Conservation (phyloP, 257 asterid species). For the Jacaranda copaia region DNA sequence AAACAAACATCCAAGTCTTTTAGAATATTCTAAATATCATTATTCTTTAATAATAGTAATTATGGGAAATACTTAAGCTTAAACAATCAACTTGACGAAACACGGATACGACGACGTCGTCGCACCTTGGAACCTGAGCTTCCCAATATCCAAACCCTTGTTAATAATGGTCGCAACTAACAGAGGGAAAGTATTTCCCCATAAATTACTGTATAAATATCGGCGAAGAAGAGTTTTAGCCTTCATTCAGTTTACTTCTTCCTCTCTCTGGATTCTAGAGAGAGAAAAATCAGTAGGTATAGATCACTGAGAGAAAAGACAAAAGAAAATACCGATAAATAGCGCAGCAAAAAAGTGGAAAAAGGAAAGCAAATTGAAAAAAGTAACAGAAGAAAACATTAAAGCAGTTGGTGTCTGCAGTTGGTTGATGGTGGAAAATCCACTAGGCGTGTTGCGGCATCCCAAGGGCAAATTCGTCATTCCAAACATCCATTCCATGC, state of each 20-base stretch:
- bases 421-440: slow-evolving; percentile 72
- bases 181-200: not conserved
- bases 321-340: slow-evolving; percentile 41
- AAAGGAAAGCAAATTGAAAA: slow-evolving; percentile 17
- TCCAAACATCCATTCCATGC: slow-evolving; percentile 48
- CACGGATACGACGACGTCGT: slow-evolving; percentile 17
- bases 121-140: not conserved
- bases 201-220: slow-evolving; percentile 23
- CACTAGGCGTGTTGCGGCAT: slow-evolving; percentile 47
- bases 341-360: slow-evolving; percentile 34
- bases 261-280: slow-evolving; percentile 42
- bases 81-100: not conserved
- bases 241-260: slow-evolving; percentile 32
- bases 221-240: not conserved
- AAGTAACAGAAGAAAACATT: slow-evolving; percentile 25
- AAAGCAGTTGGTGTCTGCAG: slow-evolving; percentile 49
- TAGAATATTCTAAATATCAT: not conserved
- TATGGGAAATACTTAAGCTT: not conserved
- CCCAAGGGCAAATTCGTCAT: slow-evolving; percentile 56
- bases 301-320: slow-evolving; percentile 36
- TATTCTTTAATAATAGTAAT: not conserved
- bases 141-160: slow-evolving; percentile 2
- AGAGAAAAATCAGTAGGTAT: slow-evolving; percentile 47
- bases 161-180: not conserved
- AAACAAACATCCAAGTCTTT: too few relatives aligned